Percentiles rank a stretch among this genome's conserved stretches.
Conservation (phyloP, 192 early-diverging fungal genomes). For the Podila horticola region DNA sequence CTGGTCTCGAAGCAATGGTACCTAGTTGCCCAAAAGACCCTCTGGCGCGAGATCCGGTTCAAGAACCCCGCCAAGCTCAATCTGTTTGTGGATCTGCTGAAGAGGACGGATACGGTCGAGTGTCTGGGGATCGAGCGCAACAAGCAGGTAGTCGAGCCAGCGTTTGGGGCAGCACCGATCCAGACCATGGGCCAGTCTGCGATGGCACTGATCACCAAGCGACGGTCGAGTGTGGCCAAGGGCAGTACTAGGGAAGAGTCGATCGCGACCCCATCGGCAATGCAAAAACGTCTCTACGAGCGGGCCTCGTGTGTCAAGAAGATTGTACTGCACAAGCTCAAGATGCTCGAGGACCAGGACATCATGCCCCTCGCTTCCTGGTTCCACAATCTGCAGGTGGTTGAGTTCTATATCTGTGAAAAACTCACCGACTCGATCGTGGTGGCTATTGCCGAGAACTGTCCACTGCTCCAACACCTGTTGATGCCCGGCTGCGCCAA, state of each 20-base stretch:
- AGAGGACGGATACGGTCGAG: conserved; percentile 32
- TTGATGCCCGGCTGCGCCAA: conserved; percentile 62
- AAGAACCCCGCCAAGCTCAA: conserved; percentile 28
- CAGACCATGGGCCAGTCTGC: neutral
- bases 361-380: conserved; percentile 33
- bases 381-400: conserved; percentile 44
- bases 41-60: conserved; percentile 49
- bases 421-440: conserved; percentile 55
- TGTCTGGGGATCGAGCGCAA: conserved; percentile 25
- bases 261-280: conserved; percentile 21
- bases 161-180: neutral
- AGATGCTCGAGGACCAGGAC: conserved; percentile 35
- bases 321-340: conserved; percentile 52
- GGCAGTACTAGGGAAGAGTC: conserved; percentile 6
- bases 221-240: neutral
- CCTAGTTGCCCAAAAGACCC: conserved; percentile 44
- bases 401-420: conserved; percentile 68
- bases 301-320: conserved; percentile 28
- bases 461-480: conserved; percentile 50
- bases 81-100: conserved; percentile 36
- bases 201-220: neutral
- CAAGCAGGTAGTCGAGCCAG: conserved; percentile 1
- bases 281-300: conserved; percentile 46
- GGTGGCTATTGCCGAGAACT: conserved; percentile 45
- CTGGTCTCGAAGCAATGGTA: conserved; percentile 49